Conservation (phyloP, 495 filamentous ascomycete species). For the Letharia columbiana region DNA sequence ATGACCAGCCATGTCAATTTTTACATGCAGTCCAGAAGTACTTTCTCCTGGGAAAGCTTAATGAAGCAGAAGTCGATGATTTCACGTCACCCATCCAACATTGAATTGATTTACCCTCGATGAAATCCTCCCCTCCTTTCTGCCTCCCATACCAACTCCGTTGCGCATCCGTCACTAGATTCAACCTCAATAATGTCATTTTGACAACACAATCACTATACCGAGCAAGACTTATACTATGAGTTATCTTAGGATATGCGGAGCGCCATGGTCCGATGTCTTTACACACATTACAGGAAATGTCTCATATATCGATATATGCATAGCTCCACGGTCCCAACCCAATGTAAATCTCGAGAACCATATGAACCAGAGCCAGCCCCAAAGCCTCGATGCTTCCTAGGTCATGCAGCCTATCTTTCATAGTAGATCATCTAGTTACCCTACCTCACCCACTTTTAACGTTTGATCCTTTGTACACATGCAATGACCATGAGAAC, state of each 20-base stretch:
- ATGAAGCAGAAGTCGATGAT: background rate
- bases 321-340: background rate
- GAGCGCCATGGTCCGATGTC: background rate
- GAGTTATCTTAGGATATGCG: background rate
- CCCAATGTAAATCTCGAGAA: background rate
- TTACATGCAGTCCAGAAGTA: background rate
- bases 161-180: background rate
- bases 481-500: slow-evolving; percentile 9
- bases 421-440: background rate
- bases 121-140: background rate
- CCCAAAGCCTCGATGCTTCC: background rate
- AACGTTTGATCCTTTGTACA: slow-evolving; percentile 12
- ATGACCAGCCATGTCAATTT: background rate
- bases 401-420: background rate
- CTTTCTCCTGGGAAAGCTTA: background rate
- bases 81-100: background rate
- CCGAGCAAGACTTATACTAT: background rate
- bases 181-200: background rate
- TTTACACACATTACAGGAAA: background rate
- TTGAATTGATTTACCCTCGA: background rate
- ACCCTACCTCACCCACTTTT: background rate
- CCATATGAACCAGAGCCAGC: background rate
- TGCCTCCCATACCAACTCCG: background rate
- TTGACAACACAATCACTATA: background rate
- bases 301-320: background rate